Conservation (phyloP, 2,329 filamentous ascomycete species). For the Arthrobotrys musiformis region DNA sequence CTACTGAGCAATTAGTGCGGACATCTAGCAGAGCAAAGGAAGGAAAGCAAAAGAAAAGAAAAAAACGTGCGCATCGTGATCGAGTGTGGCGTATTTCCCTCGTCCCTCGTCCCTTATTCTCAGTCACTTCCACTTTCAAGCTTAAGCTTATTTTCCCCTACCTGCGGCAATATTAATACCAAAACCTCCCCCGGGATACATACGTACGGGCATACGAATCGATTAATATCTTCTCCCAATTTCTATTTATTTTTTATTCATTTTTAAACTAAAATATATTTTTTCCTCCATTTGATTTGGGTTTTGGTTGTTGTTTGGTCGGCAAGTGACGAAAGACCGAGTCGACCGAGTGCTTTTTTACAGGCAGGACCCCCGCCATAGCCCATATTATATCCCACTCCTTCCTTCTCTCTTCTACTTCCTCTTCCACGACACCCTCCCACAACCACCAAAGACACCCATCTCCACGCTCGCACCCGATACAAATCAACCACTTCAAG, state of each 20-base stretch:
- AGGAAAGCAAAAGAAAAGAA: not conserved
- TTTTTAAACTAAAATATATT: no score
- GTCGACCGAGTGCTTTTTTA: not conserved
- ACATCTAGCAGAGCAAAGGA: no score
- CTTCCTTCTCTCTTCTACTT: conserved; percentile 6
- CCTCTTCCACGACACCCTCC: not conserved
- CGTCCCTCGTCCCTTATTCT: not conserved
- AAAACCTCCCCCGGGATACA: not conserved
- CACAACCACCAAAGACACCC: not conserved
- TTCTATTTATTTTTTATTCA: not conserved
- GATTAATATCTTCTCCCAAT: not conserved
- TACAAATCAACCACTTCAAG: not conserved
- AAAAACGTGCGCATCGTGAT: not conserved
- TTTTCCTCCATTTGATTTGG: no score
- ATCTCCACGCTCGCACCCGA: conserved; percentile 10
- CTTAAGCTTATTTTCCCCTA: no score
- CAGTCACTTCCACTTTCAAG: no score
- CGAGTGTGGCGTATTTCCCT: not conserved
- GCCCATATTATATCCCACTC: not conserved
- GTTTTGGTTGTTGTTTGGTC: not conserved
- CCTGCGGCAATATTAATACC: not conserved
- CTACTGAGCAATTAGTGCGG: no score
- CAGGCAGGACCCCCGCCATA: not conserved
- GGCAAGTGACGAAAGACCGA: conserved; percentile 2
- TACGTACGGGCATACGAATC: no score